Percentiles rank a stretch among this genome's conserved stretches.
These are phyloP conservation scores for Vaccinium darrowii DNA, from an alignment of 148 eudicot species.

Conservation along the genomic window DNA sequence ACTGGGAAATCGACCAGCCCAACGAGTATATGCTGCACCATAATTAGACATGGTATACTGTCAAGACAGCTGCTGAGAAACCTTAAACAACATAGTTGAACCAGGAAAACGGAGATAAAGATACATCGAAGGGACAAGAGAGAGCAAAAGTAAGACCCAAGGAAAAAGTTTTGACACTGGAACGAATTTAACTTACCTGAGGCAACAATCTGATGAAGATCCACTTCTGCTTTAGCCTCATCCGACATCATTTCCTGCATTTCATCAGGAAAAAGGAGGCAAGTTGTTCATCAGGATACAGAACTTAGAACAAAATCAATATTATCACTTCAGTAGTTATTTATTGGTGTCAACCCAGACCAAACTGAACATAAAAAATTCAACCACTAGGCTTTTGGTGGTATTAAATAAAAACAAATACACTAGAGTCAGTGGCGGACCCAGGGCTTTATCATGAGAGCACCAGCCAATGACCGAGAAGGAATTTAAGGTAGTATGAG, in stretches of 20 bases:
- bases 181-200: conserved; percentile 41
- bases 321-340: neutral
- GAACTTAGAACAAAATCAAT: neutral
- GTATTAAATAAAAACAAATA: neutral
- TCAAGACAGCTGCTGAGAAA: neutral
- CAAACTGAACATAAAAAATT: neutral
- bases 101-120: neutral
- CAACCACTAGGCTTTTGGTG: neutral
- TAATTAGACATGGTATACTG: neutral
- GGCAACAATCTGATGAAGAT: conserved; percentile 71
- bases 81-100: neutral
- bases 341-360: neutral
- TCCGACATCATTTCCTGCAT: conserved; percentile 43
- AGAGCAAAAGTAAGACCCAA: neutral
- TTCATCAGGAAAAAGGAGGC: neutral
- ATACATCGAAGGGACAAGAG: neutral
- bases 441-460: neutral
- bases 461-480: neutral
- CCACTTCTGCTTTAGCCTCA: conserved; percentile 49
- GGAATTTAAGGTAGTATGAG: neutral
- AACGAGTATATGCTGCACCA: conserved; percentile 64
- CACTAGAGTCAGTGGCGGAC: neutral
- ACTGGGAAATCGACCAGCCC: conserved; percentile 74
- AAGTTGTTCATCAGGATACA: neutral
- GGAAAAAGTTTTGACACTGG: neutral